These are phyloP conservation scores for Alternaria longipes DNA, from an alignment of 2,329 filamentous ascomycete genomes.

Conservation along the genomic window DNA sequence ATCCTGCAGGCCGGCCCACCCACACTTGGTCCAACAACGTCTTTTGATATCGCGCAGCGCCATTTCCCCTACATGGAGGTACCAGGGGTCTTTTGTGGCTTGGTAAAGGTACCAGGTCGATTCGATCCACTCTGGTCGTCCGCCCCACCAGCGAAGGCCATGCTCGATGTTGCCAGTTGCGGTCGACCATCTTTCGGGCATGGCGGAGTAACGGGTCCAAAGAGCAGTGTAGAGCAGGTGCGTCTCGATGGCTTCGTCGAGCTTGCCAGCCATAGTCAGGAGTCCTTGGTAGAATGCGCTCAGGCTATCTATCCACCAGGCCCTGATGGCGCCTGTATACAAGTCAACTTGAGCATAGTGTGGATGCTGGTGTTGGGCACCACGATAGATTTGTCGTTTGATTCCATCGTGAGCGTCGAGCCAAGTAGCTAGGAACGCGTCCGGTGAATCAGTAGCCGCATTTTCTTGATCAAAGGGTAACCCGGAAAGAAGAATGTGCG, in stretches of 20 bases:
- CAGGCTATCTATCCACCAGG: slow-evolving; percentile 95
- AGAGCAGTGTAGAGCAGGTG: slow-evolving; percentile 91
- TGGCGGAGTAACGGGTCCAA: slow-evolving; percentile 92
- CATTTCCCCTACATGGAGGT: slow-evolving; percentile 96
- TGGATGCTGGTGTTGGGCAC: slow-evolving; percentile 77
- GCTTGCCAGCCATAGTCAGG: slow-evolving; percentile 82
- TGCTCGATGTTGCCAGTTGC: slow-evolving; percentile 84
- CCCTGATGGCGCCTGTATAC: slow-evolving; percentile 84
- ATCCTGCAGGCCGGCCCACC: slow-evolving; percentile 82
- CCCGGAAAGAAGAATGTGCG: slow-evolving; percentile 87
- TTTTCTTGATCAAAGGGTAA: slow-evolving; percentile 56
- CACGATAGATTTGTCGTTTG: slow-evolving; percentile 88
- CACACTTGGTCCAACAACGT: slow-evolving; percentile 88
- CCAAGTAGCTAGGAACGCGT: slow-evolving; percentile 84
- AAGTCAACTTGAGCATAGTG: slow-evolving; percentile 94
- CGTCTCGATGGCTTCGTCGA: slow-evolving; percentile 89
- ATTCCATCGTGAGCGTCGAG: slow-evolving; percentile 85
- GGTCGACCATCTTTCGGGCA: slow-evolving; percentile 94
- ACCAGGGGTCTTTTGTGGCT: slow-evolving; percentile 94
- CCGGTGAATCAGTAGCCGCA: slow-evolving; percentile 72
- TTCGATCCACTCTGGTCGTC: slow-evolving; percentile 95
- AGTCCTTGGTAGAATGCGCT: slow-evolving; percentile 95
- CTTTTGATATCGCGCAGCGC: slow-evolving; percentile 85
- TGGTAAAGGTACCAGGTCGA: slow-evolving; percentile 96
- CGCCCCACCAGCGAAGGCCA: slow-evolving; percentile 92